Evolutionary conservation across 2,329 filamentous ascomycete genomes (phyloP), one percentile per base, ranked within the genome.

Genomic region (Aspergillus felis): DNA sequence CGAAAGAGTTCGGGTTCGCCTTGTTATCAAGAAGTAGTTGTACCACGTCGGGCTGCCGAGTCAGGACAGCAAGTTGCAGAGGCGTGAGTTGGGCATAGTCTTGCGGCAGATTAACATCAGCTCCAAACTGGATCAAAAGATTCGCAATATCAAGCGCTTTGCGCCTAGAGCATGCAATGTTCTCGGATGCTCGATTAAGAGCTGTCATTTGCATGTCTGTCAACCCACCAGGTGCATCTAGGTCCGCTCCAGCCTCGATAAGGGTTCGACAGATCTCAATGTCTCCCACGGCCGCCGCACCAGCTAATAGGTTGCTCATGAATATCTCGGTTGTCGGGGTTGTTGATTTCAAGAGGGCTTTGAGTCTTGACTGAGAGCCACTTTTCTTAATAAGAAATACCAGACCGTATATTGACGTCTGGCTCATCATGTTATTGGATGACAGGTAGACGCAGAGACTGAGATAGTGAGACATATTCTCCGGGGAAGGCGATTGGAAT

Each of bases 321-420:
- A 64, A 64, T 51, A 60, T 60, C 47, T 62, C 60, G 17, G 53
- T 55, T 14, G 63, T 55, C n/a, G 53, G 57, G 38, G 49, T 53
- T 24, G 50, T 59, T 42, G 59, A 55, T 35, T 60, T 54, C 35
- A 62, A 55, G 20, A 65, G 51, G 14, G 52, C 51, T 12, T n/a
- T 35, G 10, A 52, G 50, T 50, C 48, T 56, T 12, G 59, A 48
- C 5, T 57, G 29, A 50, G 53, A 58, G 29, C 51, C 41, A 28
- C 10, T 50, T 60, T 52, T 61, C 41, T 53, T 56, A 41, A 64
- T 57, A 42, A 56, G 56, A n/a, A 17, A 42, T 32, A 62, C 53
- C 28, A 64, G 35, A 8, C 53, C 44, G 49, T 58, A 54, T 29
- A 53, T 57, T 54, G 57, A 54, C 14, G 32, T 2, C 10, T 28